These are phyloP conservation scores for Phanerochaete carnosa DNA, from an alignment of 768 basidiomycete genomes.

Conservation along the genomic window DNA sequence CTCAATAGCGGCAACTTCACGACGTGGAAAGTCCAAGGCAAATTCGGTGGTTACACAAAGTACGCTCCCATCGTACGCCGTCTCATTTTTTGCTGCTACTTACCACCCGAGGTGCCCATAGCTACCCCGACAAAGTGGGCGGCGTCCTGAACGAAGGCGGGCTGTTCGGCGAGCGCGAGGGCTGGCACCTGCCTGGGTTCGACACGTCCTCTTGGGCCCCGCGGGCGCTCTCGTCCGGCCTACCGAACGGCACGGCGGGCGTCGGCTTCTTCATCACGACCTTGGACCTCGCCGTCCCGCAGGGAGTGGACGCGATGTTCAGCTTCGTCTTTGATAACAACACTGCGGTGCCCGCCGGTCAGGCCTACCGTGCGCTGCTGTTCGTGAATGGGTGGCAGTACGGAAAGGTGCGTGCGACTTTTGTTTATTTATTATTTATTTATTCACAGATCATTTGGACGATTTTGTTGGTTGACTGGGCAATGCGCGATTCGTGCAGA, in stretches of 20 bases:
- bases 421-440: too few relatives aligned
- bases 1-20: conserved; percentile 53
- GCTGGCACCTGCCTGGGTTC: conserved; percentile 57
- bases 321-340: conserved; percentile 68
- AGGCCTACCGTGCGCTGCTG: conserved; percentile 68
- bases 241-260: conserved; percentile 58
- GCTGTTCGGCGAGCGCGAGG: conserved; percentile 38
- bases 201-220: conserved; percentile 56
- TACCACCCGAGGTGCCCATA: conserved; percentile 24
- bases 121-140: conserved; percentile 65
- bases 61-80: conserved; percentile 10
- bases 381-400: conserved; percentile 92
- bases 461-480: not conserved
- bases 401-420: conserved; percentile 58
- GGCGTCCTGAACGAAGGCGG: conserved; percentile 48
- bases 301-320: conserved; percentile 61
- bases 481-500: conserved; percentile 1
- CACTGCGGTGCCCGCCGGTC: conserved; percentile 25
- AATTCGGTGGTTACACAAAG: conserved; percentile 40
- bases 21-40: conserved; percentile 44
- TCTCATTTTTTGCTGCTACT: not conserved
- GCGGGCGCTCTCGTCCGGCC: conserved; percentile 54
- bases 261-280: conserved; percentile 82
- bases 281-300: conserved; percentile 59
- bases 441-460: not conserved